These are phyloP conservation scores for Bodo saltans DNA, from an alignment of 78 protist genomes.

Conservation along the genomic window DNA sequence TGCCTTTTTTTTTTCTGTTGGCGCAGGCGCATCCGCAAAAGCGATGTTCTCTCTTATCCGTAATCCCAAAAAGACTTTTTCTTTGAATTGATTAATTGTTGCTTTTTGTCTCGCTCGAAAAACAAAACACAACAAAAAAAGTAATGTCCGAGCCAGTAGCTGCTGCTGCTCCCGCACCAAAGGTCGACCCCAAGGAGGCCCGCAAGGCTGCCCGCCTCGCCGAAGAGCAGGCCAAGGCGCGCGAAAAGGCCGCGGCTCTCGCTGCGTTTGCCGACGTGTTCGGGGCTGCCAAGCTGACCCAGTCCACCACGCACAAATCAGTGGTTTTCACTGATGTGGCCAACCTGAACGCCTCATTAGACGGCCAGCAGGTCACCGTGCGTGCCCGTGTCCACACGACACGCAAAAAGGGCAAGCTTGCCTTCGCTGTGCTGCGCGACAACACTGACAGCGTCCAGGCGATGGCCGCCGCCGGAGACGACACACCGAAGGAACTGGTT, in stretches of 20 bases:
- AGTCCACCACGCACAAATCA: neutral
- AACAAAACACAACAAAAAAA: no score
- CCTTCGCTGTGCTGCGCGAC: slow-evolving; percentile 75
- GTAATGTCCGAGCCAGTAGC: no score
- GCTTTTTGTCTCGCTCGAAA: no score
- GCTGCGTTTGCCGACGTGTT: neutral
- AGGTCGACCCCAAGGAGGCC: neutral
- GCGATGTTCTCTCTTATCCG: no score
- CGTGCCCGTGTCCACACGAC: slow-evolving; percentile 52
- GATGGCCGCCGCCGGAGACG: slow-evolving; percentile 31
- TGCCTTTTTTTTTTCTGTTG: no score
- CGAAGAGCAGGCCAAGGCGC: neutral
- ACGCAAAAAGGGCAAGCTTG: slow-evolving; percentile 40
- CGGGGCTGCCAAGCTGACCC: neutral
- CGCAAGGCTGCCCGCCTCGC: neutral
- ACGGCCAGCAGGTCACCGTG: slow-evolving; percentile 38
- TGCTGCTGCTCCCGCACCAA: no score
- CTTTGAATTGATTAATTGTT: no score
- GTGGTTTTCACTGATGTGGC: neutral
- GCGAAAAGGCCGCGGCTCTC: neutral
- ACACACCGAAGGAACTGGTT: slow-evolving; percentile 1
- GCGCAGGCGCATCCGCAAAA: no score
- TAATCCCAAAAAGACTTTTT: no score
- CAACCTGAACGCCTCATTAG: neutral
- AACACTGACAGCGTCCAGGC: slow-evolving; percentile 67